These are phyloP conservation scores for Colletotrichum cereale DNA, from an alignment of 2,329 filamentous ascomycete species.

Conservation along the genomic window DNA sequence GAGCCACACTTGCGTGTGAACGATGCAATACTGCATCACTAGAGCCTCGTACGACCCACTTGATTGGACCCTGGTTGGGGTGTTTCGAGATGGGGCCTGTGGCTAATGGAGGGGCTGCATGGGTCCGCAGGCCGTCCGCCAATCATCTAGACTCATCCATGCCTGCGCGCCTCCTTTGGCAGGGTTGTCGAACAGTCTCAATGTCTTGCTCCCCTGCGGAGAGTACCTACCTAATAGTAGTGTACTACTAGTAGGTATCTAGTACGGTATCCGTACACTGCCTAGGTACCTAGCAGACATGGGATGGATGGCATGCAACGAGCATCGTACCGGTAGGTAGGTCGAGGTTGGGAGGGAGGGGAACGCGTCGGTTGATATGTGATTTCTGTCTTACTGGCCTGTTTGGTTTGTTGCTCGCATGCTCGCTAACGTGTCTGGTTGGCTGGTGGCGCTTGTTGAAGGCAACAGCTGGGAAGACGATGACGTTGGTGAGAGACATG, in stretches of 20 bases:
- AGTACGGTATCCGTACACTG: too few relatives aligned
- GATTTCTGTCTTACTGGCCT: constrained; percentile 1
- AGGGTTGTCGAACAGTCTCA: constrained; percentile 1
- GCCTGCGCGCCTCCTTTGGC: not conserved
- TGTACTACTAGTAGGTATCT: too few relatives aligned
- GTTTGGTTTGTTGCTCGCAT: constrained; percentile 12
- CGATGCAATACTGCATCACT: constrained; percentile 40
- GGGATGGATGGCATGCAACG: constrained; percentile 27
- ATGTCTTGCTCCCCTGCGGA: constrained; percentile 21
- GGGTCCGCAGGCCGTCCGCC: constrained; percentile 3
- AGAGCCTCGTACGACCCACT: constrained; percentile 23
- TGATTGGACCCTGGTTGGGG: constrained; percentile 29
- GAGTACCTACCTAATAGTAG: too few relatives aligned
- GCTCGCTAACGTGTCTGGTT: constrained; percentile 16
- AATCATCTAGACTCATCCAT: constrained; percentile 21
- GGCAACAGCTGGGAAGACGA: constrained; percentile 25
- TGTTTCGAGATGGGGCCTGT: constrained; percentile 26
- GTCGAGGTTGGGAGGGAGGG: not conserved
- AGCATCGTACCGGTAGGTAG: constrained; percentile 15
- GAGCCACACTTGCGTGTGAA: constrained; percentile 35
- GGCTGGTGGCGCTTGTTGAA: not conserved
- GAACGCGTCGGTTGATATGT: not conserved
- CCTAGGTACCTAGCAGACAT: constrained; percentile 7
- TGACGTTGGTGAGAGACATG: constrained; percentile 41
- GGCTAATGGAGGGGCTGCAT: constrained; percentile 6